phyloP scores from a whole-genome alignment of 306 rosid species.

The Glycyrrhiza uralensis region DNA sequence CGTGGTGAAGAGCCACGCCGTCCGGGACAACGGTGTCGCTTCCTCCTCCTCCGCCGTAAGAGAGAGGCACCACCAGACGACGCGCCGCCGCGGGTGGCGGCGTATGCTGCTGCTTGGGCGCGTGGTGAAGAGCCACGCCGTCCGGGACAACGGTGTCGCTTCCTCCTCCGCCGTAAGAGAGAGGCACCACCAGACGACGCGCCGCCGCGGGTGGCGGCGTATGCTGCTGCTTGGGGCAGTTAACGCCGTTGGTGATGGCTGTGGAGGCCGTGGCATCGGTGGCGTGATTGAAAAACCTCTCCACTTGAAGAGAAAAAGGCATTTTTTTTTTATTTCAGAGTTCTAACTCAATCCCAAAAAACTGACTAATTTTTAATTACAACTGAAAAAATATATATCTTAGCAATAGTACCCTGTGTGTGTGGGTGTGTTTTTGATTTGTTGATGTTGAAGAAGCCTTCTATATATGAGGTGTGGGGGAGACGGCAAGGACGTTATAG shows the following conservation, averaged over 20 bases:
- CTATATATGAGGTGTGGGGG: background rate
- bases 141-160: background rate
- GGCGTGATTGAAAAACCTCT: constrained; percentile 32
- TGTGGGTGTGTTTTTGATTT: background rate
- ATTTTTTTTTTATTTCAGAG: constrained; percentile 13
- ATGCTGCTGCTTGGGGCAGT: constrained; percentile 35
- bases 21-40: background rate
- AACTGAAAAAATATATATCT: too few relatives aligned
- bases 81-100: background rate
- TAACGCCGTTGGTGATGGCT: constrained; percentile 29
- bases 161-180: background rate
- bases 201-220: background rate
- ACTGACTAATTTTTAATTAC: too few relatives aligned
- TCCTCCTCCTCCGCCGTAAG: background rate
- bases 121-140: constrained; percentile 26
- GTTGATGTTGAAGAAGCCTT: constrained; percentile 5
- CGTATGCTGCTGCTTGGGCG: too few relatives aligned
- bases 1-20: constrained; percentile 26
- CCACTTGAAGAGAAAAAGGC: constrained; percentile 43
- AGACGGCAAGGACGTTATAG: background rate
- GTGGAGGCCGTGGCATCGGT: constrained; percentile 24
- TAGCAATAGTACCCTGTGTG: background rate
- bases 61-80: constrained; percentile 12
- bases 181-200: constrained; percentile 10
- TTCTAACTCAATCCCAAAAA: too few relatives aligned